Evolutionary conservation across 1,284 basidiomycete genomes (phyloP).

Genomic region (Serendipita sp.): DNA sequence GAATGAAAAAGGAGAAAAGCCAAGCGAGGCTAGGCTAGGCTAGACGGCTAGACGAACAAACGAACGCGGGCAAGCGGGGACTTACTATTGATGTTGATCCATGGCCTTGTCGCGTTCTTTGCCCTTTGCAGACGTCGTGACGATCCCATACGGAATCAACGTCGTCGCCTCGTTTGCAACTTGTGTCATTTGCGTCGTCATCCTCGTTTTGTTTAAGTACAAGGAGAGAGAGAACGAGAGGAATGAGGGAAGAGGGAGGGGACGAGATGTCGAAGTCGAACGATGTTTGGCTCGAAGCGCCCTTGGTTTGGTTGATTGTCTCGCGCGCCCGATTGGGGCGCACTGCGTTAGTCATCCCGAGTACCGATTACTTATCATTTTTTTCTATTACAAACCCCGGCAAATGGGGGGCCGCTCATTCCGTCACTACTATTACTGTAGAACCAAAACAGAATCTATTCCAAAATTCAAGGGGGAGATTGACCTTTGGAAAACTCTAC

Average conservation of each 20-base stretch:
- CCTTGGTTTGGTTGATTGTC: no score
- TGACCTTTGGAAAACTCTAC: no score
- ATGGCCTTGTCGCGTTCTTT: constrained; percentile 55
- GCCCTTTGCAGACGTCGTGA: constrained; percentile 43
- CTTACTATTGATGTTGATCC: constrained; percentile 60
- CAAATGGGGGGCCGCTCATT: not conserved
- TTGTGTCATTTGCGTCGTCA: not conserved
- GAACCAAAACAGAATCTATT: no score
- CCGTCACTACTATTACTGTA: not conserved
- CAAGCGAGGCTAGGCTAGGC: not conserved
- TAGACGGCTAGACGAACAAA: not conserved
- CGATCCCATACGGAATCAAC: not conserved
- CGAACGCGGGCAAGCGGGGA: constrained; percentile 10
- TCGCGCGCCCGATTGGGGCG: no score
- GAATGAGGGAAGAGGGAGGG: not conserved
- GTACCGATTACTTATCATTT: no score
- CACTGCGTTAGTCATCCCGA: no score
- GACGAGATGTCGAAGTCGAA: not conserved
- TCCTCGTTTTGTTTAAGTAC: no score
- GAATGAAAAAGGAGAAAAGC: not conserved
- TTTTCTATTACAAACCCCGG: not conserved
- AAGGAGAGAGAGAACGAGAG: not conserved
- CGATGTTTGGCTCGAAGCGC: not conserved
- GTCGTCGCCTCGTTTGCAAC: not conserved
- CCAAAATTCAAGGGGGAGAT: no score